Evolutionary conservation across 192 early-diverging fungal species (phyloP), one percentile per base, ranked within the genome.

Genomic region (Entomortierella chlamydospora): DNA sequence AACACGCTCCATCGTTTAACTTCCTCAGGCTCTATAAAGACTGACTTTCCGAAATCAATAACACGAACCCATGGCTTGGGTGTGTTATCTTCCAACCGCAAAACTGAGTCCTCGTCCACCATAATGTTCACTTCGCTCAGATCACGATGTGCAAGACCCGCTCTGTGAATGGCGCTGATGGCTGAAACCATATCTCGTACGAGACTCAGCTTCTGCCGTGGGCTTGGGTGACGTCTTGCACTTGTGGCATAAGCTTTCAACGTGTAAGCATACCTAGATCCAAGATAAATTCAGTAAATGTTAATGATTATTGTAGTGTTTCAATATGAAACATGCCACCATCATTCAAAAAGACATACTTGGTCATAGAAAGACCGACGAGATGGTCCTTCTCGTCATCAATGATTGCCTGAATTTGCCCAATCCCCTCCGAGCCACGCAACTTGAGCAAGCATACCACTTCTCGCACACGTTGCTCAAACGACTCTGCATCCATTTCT

Each of bases 31-130:
- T 74, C 68, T 39, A 84, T 76, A 78, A 90, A 90, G 5, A 85
- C 84, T 0, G 88, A 84, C 61, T 90, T 90, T 39, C 88, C 88
- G 68, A 90, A 90, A 70, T 90, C 88, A 69, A 90, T 90, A 20
- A 90, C 59, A 12, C 84, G 86, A 0, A 90, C 58, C 56, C 71
- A 70, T 0, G 87, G 86, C 30, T 61, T 72, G 0, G 59, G 63
- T 2, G 81, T 83, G 1, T 82, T 82, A 55, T 90, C 87, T 22
- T 76, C 64, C 12, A 90, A 45, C 3, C 28, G 28, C 29, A 77
- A 47, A 1, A 73, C 55, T 0, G 82, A 61, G 28, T 81, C 73
- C 45, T 85, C 84, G 39, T 83, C 81, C 4, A 90, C 73, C 87
- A 90, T 90, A 50, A 87, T 87, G 51, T 88, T 90, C 10, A 90